Conservation (phyloP, 106 monocot species). For the Amphibolis antarctica region DNA sequence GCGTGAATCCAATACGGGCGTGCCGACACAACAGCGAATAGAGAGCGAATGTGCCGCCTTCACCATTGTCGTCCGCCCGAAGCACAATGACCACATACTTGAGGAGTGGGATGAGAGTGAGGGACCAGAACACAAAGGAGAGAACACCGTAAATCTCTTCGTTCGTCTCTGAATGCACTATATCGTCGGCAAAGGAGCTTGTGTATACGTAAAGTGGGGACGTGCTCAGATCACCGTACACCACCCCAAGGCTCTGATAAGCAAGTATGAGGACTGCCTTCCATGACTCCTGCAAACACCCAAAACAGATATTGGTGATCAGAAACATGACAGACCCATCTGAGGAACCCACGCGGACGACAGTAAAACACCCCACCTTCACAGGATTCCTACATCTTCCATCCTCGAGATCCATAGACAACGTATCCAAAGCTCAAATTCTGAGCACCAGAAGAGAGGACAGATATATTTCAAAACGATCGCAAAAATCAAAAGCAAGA, state of each 20-base stretch:
- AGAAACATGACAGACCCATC: background rate
- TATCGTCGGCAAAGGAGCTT: slow-evolving; percentile 16
- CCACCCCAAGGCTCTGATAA: slow-evolving; percentile 22
- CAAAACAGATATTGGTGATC: background rate
- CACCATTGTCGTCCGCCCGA: slow-evolving; percentile 18
- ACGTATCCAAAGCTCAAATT: background rate
- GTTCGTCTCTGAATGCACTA: slow-evolving; percentile 13
- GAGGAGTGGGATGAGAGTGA: slow-evolving; percentile 19
- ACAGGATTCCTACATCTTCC: background rate
- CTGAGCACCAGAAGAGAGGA: background rate
- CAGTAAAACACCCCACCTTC: background rate
- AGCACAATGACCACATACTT: slow-evolving; percentile 25
- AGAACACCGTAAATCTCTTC: slow-evolving; percentile 24
- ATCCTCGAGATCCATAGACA: slow-evolving; percentile 3
- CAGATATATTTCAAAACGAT: too few species aligned
- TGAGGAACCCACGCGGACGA: background rate
- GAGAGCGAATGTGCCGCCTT: slow-evolving; percentile 73
- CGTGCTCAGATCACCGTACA: slow-evolving; percentile 20
- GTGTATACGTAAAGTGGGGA: slow-evolving; percentile 24
- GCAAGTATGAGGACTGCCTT: slow-evolving; percentile 14
- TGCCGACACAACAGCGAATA: slow-evolving; percentile 81
- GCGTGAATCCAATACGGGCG: slow-evolving; percentile 55
- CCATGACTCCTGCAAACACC: slow-evolving; percentile 10
- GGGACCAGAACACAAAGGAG: slow-evolving; percentile 22
- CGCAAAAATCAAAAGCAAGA: too few species aligned